Conservation (phyloP, 331 rosid species). For the Quercus tomentella region DNA sequence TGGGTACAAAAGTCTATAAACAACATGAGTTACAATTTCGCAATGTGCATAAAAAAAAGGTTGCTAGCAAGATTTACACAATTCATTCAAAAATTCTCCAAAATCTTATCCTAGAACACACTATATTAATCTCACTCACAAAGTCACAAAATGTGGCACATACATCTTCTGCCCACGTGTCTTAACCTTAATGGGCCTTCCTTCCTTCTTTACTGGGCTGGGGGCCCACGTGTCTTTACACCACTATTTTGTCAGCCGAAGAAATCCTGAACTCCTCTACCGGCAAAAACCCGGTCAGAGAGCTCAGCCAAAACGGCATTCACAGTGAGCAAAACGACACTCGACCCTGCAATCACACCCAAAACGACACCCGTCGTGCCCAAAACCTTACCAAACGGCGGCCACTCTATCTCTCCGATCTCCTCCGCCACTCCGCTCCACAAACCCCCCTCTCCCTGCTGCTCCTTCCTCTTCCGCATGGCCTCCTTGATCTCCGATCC, state of each 20-base stretch:
- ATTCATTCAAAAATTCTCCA: too few relatives aligned
- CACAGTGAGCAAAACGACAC: constrained; percentile 80
- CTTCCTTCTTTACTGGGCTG: too few relatives aligned
- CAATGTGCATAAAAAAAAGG: background rate
- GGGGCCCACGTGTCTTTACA: too few relatives aligned
- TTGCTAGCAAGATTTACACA: background rate
- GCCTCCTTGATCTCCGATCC: constrained; percentile 75
- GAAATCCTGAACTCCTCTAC: constrained; percentile 86
- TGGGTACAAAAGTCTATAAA: too few relatives aligned
- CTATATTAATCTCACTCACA: too few relatives aligned
- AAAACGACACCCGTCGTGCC: constrained; percentile 86
- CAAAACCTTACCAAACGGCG: constrained; percentile 71
- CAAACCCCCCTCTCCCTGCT: constrained; percentile 37
- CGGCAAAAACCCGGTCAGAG: constrained; percentile 71
- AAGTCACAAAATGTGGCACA: too few relatives aligned
- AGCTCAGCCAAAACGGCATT: constrained; percentile 83
- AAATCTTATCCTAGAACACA: too few relatives aligned
- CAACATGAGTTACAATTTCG: background rate
- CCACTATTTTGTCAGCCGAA: constrained; percentile 32
- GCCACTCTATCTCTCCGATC: constrained; percentile 87
- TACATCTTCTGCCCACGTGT: too few relatives aligned
- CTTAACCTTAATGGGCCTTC: too few relatives aligned
- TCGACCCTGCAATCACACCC: constrained; percentile 78
- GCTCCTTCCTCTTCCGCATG: constrained; percentile 60
- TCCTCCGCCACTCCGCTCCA: constrained; percentile 71